These are phyloP conservation scores for Sugiyamaella boreocaroliniensis DNA, from an alignment of 805 yeast species.

Conservation along the genomic window DNA sequence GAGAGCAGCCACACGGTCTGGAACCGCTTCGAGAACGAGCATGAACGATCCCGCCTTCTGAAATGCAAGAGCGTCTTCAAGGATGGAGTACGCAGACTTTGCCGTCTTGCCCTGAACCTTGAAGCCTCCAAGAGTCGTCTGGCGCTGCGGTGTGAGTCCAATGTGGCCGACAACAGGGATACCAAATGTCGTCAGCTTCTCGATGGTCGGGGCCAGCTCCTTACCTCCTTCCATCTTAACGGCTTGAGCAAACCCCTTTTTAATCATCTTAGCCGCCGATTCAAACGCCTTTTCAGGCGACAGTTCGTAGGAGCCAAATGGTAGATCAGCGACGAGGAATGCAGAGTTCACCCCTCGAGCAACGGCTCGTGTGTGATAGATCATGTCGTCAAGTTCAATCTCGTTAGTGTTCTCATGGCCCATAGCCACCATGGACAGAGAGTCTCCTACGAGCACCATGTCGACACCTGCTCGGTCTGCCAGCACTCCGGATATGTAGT, in stretches of 20 bases:
- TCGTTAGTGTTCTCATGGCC: slow-evolving; percentile 68
- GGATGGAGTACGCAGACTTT: slow-evolving; percentile 48
- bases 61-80: slow-evolving; percentile 60
- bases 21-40: slow-evolving; percentile 79
- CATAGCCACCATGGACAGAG: slow-evolving; percentile 83
- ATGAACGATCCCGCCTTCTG: slow-evolving; percentile 73
- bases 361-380: slow-evolving; percentile 71
- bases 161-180: slow-evolving; percentile 88
- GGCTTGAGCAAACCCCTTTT: slow-evolving; percentile 52
- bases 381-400: slow-evolving; percentile 66
- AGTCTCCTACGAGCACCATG: slow-evolving; percentile 78
- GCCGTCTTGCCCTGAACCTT: slow-evolving; percentile 70
- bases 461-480: slow-evolving; percentile 66
- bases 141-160: slow-evolving; percentile 87
- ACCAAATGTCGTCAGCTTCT: slow-evolving; percentile 56
- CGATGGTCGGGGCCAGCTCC: slow-evolving; percentile 48
- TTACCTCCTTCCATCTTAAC: slow-evolving; percentile 81
- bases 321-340: slow-evolving; percentile 75
- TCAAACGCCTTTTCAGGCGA: slow-evolving; percentile 56
- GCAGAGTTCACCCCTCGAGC: slow-evolving; percentile 60
- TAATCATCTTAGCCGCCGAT: slow-evolving; percentile 50
- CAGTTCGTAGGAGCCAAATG: slow-evolving; percentile 79
- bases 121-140: slow-evolving; percentile 75
- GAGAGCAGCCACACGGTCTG: slow-evolving; percentile 57
- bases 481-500: slow-evolving; percentile 64